Conservation (phyloP, 371 early-diverging fungal species). For the Saksenaea vasiformis region DNA sequence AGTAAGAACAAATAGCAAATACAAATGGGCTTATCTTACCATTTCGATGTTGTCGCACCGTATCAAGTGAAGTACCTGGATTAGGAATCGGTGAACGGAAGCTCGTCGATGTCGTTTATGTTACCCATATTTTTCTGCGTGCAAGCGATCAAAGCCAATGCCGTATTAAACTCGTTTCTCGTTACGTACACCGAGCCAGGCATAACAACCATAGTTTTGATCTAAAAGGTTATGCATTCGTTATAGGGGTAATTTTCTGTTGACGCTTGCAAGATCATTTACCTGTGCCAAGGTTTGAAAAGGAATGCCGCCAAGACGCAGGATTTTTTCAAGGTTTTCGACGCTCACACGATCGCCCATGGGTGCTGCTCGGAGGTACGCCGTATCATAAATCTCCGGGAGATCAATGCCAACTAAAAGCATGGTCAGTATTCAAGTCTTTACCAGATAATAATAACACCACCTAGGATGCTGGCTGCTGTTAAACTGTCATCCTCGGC, state of each 20-base stretch:
- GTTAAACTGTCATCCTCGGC: slow-evolving; percentile 13
- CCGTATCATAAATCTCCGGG: slow-evolving; percentile 55
- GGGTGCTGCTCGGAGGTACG: slow-evolving; percentile 58
- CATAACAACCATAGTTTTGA: slow-evolving; percentile 43
- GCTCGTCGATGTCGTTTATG: not conserved
- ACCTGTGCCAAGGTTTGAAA: slow-evolving; percentile 54
- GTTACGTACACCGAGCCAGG: slow-evolving; percentile 55
- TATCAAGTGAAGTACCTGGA: slow-evolving; percentile 37
- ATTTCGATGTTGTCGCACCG: slow-evolving; percentile 33
- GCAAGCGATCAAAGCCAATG: slow-evolving; percentile 66
- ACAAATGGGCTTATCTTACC: slow-evolving; percentile 18
- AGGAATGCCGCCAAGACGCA: slow-evolving; percentile 51
- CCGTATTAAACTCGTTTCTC: slow-evolving; percentile 67
- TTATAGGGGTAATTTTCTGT: not conserved
- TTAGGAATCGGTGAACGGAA: not conserved
- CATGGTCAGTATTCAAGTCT: not conserved
- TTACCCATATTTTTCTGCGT: slow-evolving; percentile 78
- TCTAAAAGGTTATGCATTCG: slow-evolving; percentile 17
- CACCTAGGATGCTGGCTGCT: slow-evolving; percentile 32
- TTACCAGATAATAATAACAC: not conserved
- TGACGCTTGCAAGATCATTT: slow-evolving; percentile 16
- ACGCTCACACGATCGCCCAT: slow-evolving; percentile 51
- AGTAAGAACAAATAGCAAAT: not conserved
- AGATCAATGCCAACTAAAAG: slow-evolving; percentile 50
- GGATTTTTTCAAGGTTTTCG: slow-evolving; percentile 49